These are phyloP conservation scores for Clarireedia homoeocarpa DNA, from an alignment of 2,329 filamentous ascomycete species.

Conservation along the genomic window DNA sequence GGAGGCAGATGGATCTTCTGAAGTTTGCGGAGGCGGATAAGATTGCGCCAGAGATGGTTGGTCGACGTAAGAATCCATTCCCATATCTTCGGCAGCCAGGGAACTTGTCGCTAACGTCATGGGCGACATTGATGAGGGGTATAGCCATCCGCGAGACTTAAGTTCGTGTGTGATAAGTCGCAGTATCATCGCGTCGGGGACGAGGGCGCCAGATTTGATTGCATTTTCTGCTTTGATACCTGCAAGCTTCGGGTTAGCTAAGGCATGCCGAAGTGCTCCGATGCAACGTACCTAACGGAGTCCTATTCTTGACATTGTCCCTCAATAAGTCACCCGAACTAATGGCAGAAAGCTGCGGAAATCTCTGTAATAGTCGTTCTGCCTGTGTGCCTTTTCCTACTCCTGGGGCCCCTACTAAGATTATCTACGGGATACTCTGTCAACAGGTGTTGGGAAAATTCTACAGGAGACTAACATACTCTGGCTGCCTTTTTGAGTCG, in stretches of 20 bases:
- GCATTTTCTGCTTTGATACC: conserved; percentile 84
- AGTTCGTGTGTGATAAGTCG: conserved; percentile 89
- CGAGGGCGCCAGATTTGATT: conserved; percentile 83
- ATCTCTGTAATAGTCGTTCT: conserved; percentile 76
- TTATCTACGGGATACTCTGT: no score
- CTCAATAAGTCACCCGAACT: conserved; percentile 90
- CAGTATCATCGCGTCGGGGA: conserved; percentile 85
- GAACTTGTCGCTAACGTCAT: conserved; percentile 23
- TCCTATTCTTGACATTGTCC: conserved; percentile 84
- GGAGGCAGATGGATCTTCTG: conserved; percentile 69
- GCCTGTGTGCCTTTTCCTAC: conserved; percentile 97
- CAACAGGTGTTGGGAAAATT: no score
- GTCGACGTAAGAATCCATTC: conserved; percentile 25
- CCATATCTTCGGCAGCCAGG: conserved; percentile 25
- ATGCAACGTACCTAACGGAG: conserved; percentile 62
- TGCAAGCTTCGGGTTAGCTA: conserved; percentile 30
- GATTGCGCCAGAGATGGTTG: conserved; percentile 28
- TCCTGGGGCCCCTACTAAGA: conserved; percentile 77
- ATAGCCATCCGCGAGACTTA: conserved; percentile 76
- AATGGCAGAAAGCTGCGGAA: conserved; percentile 82
- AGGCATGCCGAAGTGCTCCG: background rate
- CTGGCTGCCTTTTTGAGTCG: conserved; percentile 74
- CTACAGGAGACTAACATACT: no score
- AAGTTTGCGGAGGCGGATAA: conserved; percentile 37
- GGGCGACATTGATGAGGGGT: conserved; percentile 34